Evolutionary conservation across 108 stramenopile species (phyloP).

Genomic region (Thalassiosira profunda): DNA sequence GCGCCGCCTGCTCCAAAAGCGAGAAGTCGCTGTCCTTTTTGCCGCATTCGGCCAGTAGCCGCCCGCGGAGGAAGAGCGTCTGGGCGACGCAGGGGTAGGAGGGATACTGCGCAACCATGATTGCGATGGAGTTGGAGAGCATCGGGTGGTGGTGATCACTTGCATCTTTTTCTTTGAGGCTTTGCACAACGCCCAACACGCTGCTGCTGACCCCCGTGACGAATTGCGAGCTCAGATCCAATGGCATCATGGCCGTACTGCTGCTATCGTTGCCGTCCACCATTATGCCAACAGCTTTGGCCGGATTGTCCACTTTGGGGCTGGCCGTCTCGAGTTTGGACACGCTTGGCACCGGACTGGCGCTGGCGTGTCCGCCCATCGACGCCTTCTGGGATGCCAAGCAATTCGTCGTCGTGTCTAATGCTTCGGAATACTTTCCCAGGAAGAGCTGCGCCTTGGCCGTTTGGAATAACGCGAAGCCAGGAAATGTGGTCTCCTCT

Average conservation of each 20-base stretch:
- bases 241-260: slow-evolving; percentile 7
- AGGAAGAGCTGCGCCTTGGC: slow-evolving; percentile 31
- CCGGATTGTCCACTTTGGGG: not conserved
- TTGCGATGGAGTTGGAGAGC: slow-evolving; percentile 28
- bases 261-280: not conserved
- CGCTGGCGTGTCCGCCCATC: not conserved
- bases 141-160: slow-evolving; percentile 17
- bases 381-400: slow-evolving; percentile 40
- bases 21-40: slow-evolving; percentile 19
- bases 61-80: slow-evolving; percentile 44
- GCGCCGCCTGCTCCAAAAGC: slow-evolving; percentile 37
- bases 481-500: slow-evolving; percentile 24
- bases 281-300: not conserved
- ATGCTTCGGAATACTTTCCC: slow-evolving; percentile 32
- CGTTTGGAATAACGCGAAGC: slow-evolving; percentile 42
- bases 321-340: not conserved
- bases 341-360: not conserved
- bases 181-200: slow-evolving; percentile 20
- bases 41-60: slow-evolving; percentile 42
- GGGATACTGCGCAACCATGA: slow-evolving; percentile 45
- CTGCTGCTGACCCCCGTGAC: slow-evolving; percentile 16
- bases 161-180: slow-evolving; percentile 4
- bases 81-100: slow-evolving; percentile 38
- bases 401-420: slow-evolving; percentile 48
- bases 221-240: slow-evolving; percentile 10